phyloP scores from a whole-genome alignment of 148 eudicot genomes.

The Nepenthes gracilis region DNA sequence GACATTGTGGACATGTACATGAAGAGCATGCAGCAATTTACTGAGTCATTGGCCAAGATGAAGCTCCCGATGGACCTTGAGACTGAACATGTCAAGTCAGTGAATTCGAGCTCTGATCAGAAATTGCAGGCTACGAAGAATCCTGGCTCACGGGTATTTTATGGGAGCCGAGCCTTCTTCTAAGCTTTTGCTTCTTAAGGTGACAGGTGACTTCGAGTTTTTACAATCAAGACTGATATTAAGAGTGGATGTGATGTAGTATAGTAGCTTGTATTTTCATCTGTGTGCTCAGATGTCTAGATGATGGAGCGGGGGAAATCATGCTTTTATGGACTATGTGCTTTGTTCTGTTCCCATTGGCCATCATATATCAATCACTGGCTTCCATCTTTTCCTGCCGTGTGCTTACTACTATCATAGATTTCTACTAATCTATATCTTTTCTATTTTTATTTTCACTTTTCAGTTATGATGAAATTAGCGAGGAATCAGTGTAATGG shows the following conservation, averaged over 20 bases:
- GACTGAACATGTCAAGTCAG: constrained; percentile 51
- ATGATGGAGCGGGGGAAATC: too few relatives aligned
- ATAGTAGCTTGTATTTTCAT: constrained; percentile 20
- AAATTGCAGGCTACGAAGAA: constrained; percentile 46
- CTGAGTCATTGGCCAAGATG: constrained; percentile 88
- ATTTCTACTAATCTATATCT: too few relatives aligned
- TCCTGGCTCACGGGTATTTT: constrained; percentile 65
- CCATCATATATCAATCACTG: too few relatives aligned
- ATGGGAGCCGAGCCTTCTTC: constrained; percentile 98
- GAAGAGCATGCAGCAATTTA: constrained; percentile 98
- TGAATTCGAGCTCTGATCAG: constrained; percentile 58
- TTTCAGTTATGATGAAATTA: too few relatives aligned
- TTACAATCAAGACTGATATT: constrained; percentile 41
- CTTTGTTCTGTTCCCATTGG: too few relatives aligned
- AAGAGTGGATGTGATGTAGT: constrained; percentile 19
- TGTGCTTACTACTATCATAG: too few relatives aligned
- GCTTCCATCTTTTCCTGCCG: too few relatives aligned
- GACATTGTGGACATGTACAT: constrained; percentile 96
- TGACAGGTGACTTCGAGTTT: constrained; percentile 46
- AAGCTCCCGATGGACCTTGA: constrained; percentile 88
- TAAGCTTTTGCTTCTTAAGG: constrained; percentile 21
- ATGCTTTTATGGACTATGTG: too few relatives aligned
- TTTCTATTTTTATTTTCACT: too few relatives aligned
- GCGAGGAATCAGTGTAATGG: too few relatives aligned
- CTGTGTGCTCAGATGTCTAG: constrained; percentile 13